Evolutionary conservation across 75 land plant species (phyloP), one percentile per base, ranked within the genome.

Genomic region (Pseudotsuga menziesii): DNA sequence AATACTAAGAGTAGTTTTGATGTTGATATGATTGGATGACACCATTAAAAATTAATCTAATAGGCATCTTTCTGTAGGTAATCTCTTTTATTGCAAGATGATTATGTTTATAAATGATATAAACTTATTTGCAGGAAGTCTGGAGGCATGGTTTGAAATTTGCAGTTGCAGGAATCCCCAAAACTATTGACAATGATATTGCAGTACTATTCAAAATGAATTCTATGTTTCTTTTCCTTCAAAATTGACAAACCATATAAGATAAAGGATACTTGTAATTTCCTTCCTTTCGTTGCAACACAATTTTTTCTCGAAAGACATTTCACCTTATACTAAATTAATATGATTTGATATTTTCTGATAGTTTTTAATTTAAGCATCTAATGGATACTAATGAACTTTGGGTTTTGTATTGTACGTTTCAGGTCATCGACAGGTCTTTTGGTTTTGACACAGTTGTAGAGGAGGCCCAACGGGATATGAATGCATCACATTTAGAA

Each of bases 371-470:
- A 36, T 52, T 25, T 66, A 70, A 11, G 35, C 6, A 23, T 23
- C 12, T 13, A 73, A 16, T 41, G 2, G 29, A 7, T 22, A 19
- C n/a, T 56, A 20, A 25, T 81, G 29, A 56, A 35, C 58, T 35
- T 67, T 27, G 61, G 13, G 29, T 77, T 54, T 22, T 57, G 74
- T 13, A 7, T 58, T 62, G 26, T 71, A 58, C 74, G 55, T 39
- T 66, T 63, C 85, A 96, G 98, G 93, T 96, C 52, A 96, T 96
- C 57, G 98, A 96, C 86, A 94, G 80, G 74, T 96, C 98, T 19
- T 96, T 96, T 85, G 98, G 98, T 56, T 96, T 96, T 85, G 98
- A 96, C 78, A 89, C 98, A 76, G 98, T 97, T 78, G 98, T 96
- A 25, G 97, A 96, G 69, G 98, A 96, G 80, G 98, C 98, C 77